Evolutionary conservation across 2,329 filamentous ascomycete genomes (phyloP), one percentile per base, ranked within the genome.

Genomic region (Polytolypa hystricis): DNA sequence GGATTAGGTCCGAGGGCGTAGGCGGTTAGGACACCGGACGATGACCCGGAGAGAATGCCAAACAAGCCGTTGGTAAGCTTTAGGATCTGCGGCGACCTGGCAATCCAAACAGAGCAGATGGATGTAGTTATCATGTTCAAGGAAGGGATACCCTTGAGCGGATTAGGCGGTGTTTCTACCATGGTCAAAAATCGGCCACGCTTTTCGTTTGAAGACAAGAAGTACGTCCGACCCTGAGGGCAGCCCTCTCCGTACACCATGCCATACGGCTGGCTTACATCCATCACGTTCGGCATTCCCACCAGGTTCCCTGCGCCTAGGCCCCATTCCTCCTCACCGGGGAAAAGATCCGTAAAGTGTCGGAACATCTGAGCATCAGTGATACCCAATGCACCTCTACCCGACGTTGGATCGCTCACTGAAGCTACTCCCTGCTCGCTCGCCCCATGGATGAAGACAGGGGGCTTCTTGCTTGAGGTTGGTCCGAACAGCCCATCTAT

Each of bases 181-280:
- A 71, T 66, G 14, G 69, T 72, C 20, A 95, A 64, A 47, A 86
- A 89, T 12, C 79, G 78, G 11, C 86, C 84, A 34, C 80, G 74
- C 58, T 79, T 76, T 58, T 93, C 85, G 31, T 78, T 76, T 2
- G 71, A 69, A 7, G 77, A 74, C 21, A 85, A 80, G 51, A 81
- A 93, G 55, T 87, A 91, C 30, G 77, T 72, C 38, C 80, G 77
- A 3, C 89, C 87, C 33, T 84, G 83, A 0, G 86, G 86, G 38
- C 81, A 84, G 2, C 85, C 87, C 63, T 94, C 85, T 3, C 86
- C 89, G 37, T 84, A 79, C 5, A 93, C 64, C 62, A 89, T 74
- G 6, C 89, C 89, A 53, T 83, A 87, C 6, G 75, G 73, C 49
- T 89, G 83, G 52, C 86, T 94, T 23, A 94, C 74, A 54, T 94